Percentiles rank a stretch among this genome's conserved stretches.
Evolutionary conservation across 2,329 filamentous ascomycete genomes (phyloP).

Genomic region (Apiospora marii): DNA sequence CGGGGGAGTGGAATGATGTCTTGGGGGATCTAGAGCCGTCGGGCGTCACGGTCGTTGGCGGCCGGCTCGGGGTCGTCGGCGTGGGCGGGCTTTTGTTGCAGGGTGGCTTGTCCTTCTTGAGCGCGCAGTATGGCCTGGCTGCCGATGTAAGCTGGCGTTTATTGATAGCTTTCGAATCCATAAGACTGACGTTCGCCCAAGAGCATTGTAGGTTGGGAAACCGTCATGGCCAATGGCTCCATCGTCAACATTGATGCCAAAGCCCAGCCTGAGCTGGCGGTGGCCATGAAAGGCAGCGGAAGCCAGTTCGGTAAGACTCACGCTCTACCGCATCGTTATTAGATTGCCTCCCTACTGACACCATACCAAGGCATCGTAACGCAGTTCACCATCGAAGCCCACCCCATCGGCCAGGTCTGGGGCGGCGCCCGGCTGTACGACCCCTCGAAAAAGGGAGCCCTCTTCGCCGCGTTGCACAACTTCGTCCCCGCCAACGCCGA

Average conservation of each 20-base stretch:
- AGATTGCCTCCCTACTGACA: not conserved
- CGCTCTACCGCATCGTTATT: not conserved
- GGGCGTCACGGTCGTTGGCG: slow-evolving; percentile 45
- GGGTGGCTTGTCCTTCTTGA: slow-evolving; percentile 42
- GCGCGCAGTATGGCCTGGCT: slow-evolving; percentile 38
- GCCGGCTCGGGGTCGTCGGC: slow-evolving; percentile 40
- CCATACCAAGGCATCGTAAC: slow-evolving; percentile 43
- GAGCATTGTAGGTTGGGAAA: slow-evolving; percentile 39
- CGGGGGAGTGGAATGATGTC: slow-evolving; percentile 50
- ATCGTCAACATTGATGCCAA: slow-evolving; percentile 39
- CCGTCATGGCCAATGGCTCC: slow-evolving; percentile 36
- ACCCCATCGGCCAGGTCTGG: slow-evolving; percentile 46
- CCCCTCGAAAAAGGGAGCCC: slow-evolving; percentile 35
- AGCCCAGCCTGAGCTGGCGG: slow-evolving; percentile 35
- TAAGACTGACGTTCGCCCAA: not conserved
- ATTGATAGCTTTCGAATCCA: not conserved
- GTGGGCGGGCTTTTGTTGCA: slow-evolving; percentile 40
- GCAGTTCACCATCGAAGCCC: slow-evolving; percentile 41
- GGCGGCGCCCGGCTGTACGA: slow-evolving; percentile 47
- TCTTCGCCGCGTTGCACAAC: slow-evolving; percentile 45
- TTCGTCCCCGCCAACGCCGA: slow-evolving; percentile 38
- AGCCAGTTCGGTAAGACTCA: slow-evolving; percentile 39
- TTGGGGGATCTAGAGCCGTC: slow-evolving; percentile 43
- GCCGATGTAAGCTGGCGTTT: slow-evolving; percentile 36
- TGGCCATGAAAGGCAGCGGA: slow-evolving; percentile 41